Base-by-base conservation (phyloP, 1,284 basidiomycete species). In the Ceratobasidium papillatum region DNA sequence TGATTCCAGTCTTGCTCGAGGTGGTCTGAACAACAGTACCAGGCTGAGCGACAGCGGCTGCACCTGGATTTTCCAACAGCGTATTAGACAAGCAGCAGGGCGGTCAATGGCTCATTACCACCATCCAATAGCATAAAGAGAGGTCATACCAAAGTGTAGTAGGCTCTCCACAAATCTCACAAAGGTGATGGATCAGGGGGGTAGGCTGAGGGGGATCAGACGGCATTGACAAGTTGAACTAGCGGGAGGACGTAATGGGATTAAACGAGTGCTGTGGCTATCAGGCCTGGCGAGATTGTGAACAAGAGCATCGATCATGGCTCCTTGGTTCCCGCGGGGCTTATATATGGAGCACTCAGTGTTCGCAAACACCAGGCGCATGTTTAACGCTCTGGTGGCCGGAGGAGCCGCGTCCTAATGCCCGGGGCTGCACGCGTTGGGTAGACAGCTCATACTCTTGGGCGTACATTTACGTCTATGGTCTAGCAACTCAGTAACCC, bases 141-240 rank as follows among this genome's bases (percentile, higher is more conserved):
- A 73, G 38, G 34, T 30, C 65, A 14, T 43, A 73, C 71, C 71
- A 73, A 3, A 54, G 49, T 25, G 58, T 63, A 34, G 71, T 73
- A 52, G 71, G 71, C 36, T 73, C 43, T 7, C 71, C 71, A 63
- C 71, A 73, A 63, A 73, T 73, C 49, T 73, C 71, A 34, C 71
- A 73, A 36, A 73, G 71, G 54, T 73, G 71, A n/a, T 62, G 71
- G 34, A 73, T 73, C 59, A 73, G 41, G 47, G 58, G 58, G 45
- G 45, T 59, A 14, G 58, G 7, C 41, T 63, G 71, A 73, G 71
- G 71, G 25, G 71, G 59, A 73, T 58, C 54, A 61, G 71, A 69
- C 51, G 64, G 43, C 69, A 72, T 72, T 72, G 56, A 27, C 43
- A 61, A 52, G 45, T 38, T 32, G 52, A 49, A 66, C 34, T 36